Evolutionary conservation across 805 yeast genomes (phyloP).

Genomic region (Wickerhamomyces queroliae): DNA sequence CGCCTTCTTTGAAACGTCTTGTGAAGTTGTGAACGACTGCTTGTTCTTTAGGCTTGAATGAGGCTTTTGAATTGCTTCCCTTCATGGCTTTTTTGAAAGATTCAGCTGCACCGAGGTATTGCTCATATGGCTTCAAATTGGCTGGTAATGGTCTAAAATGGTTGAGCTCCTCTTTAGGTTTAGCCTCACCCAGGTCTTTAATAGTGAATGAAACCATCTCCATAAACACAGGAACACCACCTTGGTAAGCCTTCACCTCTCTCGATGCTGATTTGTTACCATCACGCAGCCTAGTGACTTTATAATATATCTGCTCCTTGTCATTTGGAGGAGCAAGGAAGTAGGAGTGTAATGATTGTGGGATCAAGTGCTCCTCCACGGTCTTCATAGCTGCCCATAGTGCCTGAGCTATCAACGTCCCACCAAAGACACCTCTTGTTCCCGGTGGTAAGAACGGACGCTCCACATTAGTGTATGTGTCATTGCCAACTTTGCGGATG

Average conservation of each 20-base stretch:
- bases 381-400: slow-evolving; percentile 53
- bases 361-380: slow-evolving; percentile 40
- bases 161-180: slow-evolving; percentile 4
- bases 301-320: slow-evolving; percentile 40
- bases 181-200: slow-evolving; percentile 5
- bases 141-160: slow-evolving; percentile 14
- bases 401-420: slow-evolving; percentile 62
- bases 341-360: slow-evolving; percentile 58
- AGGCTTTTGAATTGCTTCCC: background rate
- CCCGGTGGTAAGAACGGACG: slow-evolving; percentile 37
- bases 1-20: slow-evolving; percentile 27
- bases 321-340: slow-evolving; percentile 52
- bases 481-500: slow-evolving; percentile 6
- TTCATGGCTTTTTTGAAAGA: background rate
- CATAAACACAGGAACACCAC: slow-evolving; percentile 42
- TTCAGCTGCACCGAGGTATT: background rate
- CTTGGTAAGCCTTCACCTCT: slow-evolving; percentile 50
- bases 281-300: slow-evolving; percentile 45
- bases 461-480: slow-evolving; percentile 12
- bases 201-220: slow-evolving; percentile 35
- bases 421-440: slow-evolving; percentile 69
- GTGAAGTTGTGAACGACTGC: slow-evolving; percentile 14
- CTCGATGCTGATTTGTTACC: slow-evolving; percentile 49
- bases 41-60: background rate
- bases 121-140: slow-evolving; percentile 2